These are phyloP conservation scores for Bondarzewia mesenterica DNA, from an alignment of 1,284 basidiomycete genomes.

Conservation along the genomic window DNA sequence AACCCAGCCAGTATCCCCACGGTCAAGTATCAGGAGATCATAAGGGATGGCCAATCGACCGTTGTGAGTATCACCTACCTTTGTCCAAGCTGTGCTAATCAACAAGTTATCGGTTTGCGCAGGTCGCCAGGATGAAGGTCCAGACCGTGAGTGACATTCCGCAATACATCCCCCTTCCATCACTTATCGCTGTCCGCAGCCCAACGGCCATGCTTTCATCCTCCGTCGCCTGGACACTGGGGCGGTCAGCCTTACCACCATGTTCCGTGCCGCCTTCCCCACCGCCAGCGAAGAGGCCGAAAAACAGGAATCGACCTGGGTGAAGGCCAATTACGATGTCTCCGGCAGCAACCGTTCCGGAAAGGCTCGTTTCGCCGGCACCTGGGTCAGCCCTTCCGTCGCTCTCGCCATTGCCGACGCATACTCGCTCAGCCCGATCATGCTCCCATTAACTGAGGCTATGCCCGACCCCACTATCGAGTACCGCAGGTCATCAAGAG, in stretches of 20 bases:
- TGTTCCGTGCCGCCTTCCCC: constrained; percentile 97
- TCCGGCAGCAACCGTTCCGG: constrained; percentile 77
- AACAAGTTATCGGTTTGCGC: constrained; percentile 5
- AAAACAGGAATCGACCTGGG: constrained; percentile 79
- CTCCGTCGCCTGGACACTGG: constrained; percentile 94
- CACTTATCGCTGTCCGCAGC: constrained; percentile 29
- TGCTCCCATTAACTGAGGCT: constrained; percentile 65
- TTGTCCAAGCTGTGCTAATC: constrained; percentile 8
- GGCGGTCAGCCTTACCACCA: constrained; percentile 91
- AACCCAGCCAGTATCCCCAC: constrained; percentile 21
- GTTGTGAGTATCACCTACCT: constrained; percentile 34
- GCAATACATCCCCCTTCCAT: constrained; percentile 25
- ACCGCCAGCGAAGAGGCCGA: constrained; percentile 76
- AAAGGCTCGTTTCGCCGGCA: constrained; percentile 78
- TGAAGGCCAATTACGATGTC: constrained; percentile 75
- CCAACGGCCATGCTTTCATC: constrained; percentile 83
- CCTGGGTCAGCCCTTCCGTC: constrained; percentile 76
- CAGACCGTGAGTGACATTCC: no score
- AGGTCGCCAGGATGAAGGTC: constrained; percentile 91
- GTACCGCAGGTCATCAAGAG: constrained; percentile 56
- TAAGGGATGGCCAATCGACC: constrained; percentile 57
- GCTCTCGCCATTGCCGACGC: constrained; percentile 57
- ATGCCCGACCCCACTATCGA: constrained; percentile 68
- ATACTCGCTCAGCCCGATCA: constrained; percentile 55
- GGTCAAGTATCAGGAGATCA: constrained; percentile 68